phyloP scores from a whole-genome alignment of 1,139 yeast species.

The Starmera stellimalicola region DNA sequence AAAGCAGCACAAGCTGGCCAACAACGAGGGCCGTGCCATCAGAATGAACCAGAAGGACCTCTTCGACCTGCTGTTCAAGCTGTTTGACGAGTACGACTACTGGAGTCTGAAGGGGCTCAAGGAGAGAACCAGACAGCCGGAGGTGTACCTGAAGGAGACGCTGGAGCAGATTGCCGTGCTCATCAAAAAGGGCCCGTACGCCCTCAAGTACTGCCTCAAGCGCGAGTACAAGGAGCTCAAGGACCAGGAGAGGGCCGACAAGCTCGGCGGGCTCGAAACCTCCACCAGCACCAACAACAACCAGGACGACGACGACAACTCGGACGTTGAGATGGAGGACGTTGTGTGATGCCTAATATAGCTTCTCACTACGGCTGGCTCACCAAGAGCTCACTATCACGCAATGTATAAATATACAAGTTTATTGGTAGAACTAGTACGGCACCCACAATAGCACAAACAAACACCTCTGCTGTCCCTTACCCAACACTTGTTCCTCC shows the following conservation, averaged over 20 bases:
- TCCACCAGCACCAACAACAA: constrained; percentile 21
- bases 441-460: too few relatives aligned
- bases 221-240: constrained; percentile 81
- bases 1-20: constrained; percentile 26
- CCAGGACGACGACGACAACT: constrained; percentile 29
- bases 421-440: too few relatives aligned
- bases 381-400: too few relatives aligned
- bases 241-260: constrained; percentile 67
- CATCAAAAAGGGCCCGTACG: constrained; percentile 93
- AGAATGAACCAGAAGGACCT: constrained; percentile 92
- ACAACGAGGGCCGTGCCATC: constrained; percentile 76
- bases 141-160: constrained; percentile 82
- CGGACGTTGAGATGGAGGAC: constrained; percentile 29
- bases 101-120: constrained; percentile 94
- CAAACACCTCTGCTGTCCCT: too few relatives aligned
- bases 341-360: too few relatives aligned
- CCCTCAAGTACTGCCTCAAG: constrained; percentile 80
- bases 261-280: constrained; percentile 47
- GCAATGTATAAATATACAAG: too few relatives aligned
- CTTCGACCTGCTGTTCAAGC: constrained; percentile 75
- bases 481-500: too few relatives aligned
- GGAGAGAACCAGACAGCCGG: constrained; percentile 95
- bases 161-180: constrained; percentile 83
- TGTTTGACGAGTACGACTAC: constrained; percentile 91
- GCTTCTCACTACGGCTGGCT: too few relatives aligned